A percentile compares a stretch with the other conserved stretches of the same genome.
These are phyloP conservation scores for Xylaria bambusicola DNA, from an alignment of 495 filamentous ascomycete species.

Conservation along the genomic window DNA sequence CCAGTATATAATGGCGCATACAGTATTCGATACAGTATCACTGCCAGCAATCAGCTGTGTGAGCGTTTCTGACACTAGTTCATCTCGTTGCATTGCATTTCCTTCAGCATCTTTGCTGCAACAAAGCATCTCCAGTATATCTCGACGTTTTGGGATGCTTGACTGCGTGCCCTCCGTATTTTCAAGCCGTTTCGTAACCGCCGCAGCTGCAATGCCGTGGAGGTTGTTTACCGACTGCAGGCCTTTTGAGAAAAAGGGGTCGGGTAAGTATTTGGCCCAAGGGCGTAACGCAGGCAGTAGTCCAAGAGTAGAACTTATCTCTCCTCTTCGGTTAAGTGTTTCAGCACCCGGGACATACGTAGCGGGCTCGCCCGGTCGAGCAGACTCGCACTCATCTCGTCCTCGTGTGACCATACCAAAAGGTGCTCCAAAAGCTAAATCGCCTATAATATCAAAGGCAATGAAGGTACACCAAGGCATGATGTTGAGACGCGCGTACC, in stretches of 20 bases:
- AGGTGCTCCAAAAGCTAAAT: slow-evolving; percentile 57
- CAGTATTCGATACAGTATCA: slow-evolving; percentile 82
- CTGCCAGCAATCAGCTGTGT: slow-evolving; percentile 85
- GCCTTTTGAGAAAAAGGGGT: slow-evolving; percentile 65
- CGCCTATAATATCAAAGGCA: slow-evolving; percentile 86
- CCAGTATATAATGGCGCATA: slow-evolving; percentile 80
- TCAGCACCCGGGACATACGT: slow-evolving; percentile 62
- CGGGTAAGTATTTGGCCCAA: slow-evolving; percentile 61
- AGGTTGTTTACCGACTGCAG: slow-evolving; percentile 59
- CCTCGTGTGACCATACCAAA: slow-evolving; percentile 61
- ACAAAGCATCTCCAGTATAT: slow-evolving; percentile 78
- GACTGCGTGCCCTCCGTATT: slow-evolving; percentile 51
- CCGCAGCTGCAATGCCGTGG: slow-evolving; percentile 72
- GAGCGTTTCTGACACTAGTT: slow-evolving; percentile 80
- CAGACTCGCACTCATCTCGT: slow-evolving; percentile 52
- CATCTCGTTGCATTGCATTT: slow-evolving; percentile 64
- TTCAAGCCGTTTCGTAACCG: slow-evolving; percentile 67
- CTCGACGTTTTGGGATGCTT: slow-evolving; percentile 53
- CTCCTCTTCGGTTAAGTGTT: slow-evolving; percentile 64
- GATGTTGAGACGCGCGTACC: slow-evolving; percentile 62
- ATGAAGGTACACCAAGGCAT: slow-evolving; percentile 89
- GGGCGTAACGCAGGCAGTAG: slow-evolving; percentile 58
- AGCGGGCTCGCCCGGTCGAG: slow-evolving; percentile 43
- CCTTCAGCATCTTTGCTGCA: slow-evolving; percentile 80
- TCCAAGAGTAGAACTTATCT: slow-evolving; percentile 61